These are phyloP conservation scores for Zymoseptoria passerinii DNA, from an alignment of 2,329 filamentous ascomycete genomes.

Conservation along the genomic window DNA sequence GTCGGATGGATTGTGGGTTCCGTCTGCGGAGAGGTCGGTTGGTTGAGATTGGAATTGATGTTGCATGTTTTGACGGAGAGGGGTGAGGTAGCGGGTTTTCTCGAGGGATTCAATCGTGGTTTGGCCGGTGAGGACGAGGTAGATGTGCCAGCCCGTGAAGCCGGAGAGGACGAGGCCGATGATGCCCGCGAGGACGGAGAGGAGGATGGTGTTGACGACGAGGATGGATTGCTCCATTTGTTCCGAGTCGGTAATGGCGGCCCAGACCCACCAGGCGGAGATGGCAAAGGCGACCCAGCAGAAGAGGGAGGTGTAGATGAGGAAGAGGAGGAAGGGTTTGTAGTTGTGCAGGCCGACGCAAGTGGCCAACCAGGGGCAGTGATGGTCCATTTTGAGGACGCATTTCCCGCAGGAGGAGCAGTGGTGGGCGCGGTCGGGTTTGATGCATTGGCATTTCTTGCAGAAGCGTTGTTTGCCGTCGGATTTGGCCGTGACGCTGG, in stretches of 20 bases:
- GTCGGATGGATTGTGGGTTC: conserved; percentile 1
- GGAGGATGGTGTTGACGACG: conserved; percentile 82
- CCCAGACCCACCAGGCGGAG: conserved; percentile 73
- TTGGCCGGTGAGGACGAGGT: conserved; percentile 67
- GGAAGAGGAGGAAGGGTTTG: conserved; percentile 87
- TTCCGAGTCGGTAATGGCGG: conserved; percentile 64
- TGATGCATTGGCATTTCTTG: conserved; percentile 92
- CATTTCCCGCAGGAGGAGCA: conserved; percentile 91
- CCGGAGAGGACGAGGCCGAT: conserved; percentile 82
- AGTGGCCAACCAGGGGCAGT: conserved; percentile 95
- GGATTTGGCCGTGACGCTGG: conserved; percentile 77
- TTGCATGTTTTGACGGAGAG: conserved; percentile 63
- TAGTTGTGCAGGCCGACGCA: conserved; percentile 93
- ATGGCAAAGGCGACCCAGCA: conserved; percentile 74
- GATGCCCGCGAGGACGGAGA: conserved; percentile 80
- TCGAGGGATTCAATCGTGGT: conserved; percentile 96
- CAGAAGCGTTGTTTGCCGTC: conserved; percentile 83
- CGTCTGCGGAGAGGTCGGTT: conserved; percentile 39
- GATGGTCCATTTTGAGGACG: conserved; percentile 98
- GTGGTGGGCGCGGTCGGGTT: conserved; percentile 93
- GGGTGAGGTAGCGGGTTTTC: conserved; percentile 86
- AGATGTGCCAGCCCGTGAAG: conserved; percentile 88
- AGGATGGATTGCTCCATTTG: conserved; percentile 61
- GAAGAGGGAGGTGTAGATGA: conserved; percentile 82
- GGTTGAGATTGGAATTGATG: conserved; percentile 42